phyloP scores from a whole-genome alignment of 2,329 filamentous ascomycete species.

The Fusarium sp. region DNA sequence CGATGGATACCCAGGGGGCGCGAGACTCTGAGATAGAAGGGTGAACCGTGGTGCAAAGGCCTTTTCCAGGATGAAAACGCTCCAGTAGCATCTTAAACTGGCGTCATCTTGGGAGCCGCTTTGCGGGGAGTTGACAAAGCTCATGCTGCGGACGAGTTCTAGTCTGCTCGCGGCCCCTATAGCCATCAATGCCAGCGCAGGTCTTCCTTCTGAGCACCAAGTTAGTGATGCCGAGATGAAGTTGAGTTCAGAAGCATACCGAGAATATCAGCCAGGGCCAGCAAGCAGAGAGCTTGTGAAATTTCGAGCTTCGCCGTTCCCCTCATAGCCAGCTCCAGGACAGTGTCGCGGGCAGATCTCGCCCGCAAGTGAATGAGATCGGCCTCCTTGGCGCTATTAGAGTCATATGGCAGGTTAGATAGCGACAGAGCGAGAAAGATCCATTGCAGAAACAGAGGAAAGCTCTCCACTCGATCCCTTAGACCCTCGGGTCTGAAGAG shows the following conservation, averaged over 20 bases:
- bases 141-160: slow-evolving; percentile 24
- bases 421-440: slow-evolving; percentile 27
- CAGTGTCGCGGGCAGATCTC: slow-evolving; percentile 19
- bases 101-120: slow-evolving; percentile 7
- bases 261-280: slow-evolving; percentile 14
- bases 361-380: slow-evolving; percentile 19
- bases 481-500: slow-evolving; percentile 25
- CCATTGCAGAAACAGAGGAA: slow-evolving; percentile 28
- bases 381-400: slow-evolving; percentile 22
- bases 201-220: slow-evolving; percentile 14
- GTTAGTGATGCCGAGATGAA: background rate
- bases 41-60: slow-evolving; percentile 31
- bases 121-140: background rate
- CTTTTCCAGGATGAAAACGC: slow-evolving; percentile 36
- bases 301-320: slow-evolving; percentile 27
- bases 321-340: slow-evolving; percentile 21
- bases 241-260: background rate
- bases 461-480: slow-evolving; percentile 5
- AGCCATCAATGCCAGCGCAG: slow-evolving; percentile 32
- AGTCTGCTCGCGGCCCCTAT: slow-evolving; percentile 35
- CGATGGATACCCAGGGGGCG: slow-evolving; percentile 19
- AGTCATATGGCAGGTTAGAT: slow-evolving; percentile 15
- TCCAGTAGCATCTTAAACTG: slow-evolving; percentile 37
- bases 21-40: background rate
- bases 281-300: slow-evolving; percentile 22